These are phyloP conservation scores for Sclerotinia sclerotiorum DNA, from an alignment of 2,329 filamentous ascomycete genomes.

Conservation along the genomic window DNA sequence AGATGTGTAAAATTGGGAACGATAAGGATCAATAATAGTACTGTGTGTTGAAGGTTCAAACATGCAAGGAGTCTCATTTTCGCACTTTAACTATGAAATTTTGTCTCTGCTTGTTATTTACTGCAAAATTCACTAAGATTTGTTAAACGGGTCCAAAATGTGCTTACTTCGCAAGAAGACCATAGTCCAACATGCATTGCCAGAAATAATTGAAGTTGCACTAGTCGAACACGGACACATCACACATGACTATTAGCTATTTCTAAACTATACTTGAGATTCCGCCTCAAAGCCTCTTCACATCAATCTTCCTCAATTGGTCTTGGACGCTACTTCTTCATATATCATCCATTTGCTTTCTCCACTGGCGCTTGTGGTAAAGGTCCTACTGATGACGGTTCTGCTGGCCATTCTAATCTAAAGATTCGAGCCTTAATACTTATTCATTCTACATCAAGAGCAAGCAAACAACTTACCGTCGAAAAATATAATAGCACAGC, in stretches of 20 bases:
- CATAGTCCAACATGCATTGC: not conserved
- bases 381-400: no score
- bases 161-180: not conserved
- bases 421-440: no score
- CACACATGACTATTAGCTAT: not conserved
- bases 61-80: no score
- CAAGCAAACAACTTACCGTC: no score
- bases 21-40: not conserved
- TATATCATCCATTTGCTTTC: no score
- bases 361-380: no score
- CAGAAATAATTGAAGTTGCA: not conserved
- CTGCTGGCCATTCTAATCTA: no score
- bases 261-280: not conserved
- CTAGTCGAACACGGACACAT: not conserved
- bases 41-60: not conserved
- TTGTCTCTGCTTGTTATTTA: not conserved
- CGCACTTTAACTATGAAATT: not conserved
- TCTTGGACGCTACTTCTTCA: no score
- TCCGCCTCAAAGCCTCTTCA: not conserved
- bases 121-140: not conserved
- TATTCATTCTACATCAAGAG: no score
- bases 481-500: no score
- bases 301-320: no score
- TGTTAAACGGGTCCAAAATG: not conserved
- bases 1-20: not conserved